Conservation (phyloP, 75 land plant species). For the Chamaecyparis obtusa region DNA sequence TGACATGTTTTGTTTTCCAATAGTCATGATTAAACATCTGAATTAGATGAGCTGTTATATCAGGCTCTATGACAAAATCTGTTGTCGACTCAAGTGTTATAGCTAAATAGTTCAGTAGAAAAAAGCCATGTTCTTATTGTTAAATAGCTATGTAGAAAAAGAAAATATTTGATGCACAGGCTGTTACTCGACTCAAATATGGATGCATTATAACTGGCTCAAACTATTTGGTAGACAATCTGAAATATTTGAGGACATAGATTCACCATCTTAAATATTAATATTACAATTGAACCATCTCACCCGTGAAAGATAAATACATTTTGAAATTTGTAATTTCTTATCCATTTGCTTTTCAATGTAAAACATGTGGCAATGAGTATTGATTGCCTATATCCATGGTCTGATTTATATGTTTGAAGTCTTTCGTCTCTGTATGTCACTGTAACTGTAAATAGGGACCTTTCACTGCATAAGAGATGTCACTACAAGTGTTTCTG, state of each 20-base stretch:
- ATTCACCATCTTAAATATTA: too few species aligned
- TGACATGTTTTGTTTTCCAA: background rate
- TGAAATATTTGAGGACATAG: background rate
- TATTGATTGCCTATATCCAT: too few species aligned
- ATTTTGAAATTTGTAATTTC: too few species aligned
- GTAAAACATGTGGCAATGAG: too few species aligned
- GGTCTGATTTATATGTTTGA: too few species aligned
- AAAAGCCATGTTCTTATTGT: background rate
- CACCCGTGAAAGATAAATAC: too few species aligned
- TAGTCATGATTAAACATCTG: background rate
- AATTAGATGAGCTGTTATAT: background rate
- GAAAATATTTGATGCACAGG: background rate
- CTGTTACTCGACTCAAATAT: background rate
- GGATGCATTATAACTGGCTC: background rate
- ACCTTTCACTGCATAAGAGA: too few species aligned
- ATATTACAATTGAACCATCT: too few species aligned
- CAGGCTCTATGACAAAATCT: background rate
- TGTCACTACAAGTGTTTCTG: too few species aligned
- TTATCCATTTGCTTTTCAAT: too few species aligned
- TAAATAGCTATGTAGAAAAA: background rate
- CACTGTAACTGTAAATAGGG: too few species aligned
- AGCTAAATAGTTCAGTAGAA: background rate
- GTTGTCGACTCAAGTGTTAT: background rate
- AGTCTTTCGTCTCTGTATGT: too few species aligned
- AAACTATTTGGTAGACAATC: background rate